These are phyloP conservation scores for Cucurbita moschata DNA, from an alignment of 306 rosid genomes.

Conservation along the genomic window DNA sequence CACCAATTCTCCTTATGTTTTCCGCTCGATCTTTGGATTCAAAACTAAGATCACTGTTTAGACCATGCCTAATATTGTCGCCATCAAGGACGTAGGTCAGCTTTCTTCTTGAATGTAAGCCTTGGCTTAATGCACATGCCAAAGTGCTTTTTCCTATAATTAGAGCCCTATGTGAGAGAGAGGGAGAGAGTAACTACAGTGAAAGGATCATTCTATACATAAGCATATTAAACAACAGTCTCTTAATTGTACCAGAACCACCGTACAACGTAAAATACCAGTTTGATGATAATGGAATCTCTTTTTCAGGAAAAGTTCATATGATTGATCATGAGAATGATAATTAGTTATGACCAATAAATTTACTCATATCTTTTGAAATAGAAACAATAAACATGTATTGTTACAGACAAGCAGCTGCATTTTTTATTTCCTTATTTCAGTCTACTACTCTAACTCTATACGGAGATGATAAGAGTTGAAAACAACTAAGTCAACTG, in stretches of 20 bases:
- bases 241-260: not conserved
- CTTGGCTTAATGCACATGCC: conserved; percentile 82
- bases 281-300: not conserved
- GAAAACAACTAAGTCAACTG: not conserved
- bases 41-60: conserved; percentile 79
- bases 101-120: conserved; percentile 67
- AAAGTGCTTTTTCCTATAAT: conserved; percentile 81
- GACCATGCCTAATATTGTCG: conserved; percentile 92
- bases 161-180: conserved; percentile 15
- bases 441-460: not conserved
- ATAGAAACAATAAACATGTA: not conserved
- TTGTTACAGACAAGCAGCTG: not conserved
- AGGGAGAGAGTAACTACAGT: not conserved
- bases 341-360: not conserved
- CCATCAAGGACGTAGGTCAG: conserved; percentile 83
- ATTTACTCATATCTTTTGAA: not conserved
- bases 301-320: not conserved
- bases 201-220: not conserved
- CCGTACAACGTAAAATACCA: not conserved
- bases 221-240: not conserved
- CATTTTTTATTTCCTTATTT: not conserved
- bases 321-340: not conserved
- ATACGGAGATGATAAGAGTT: not conserved
- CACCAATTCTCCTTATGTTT: conserved; percentile 86
- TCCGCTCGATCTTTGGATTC: conserved; percentile 82